These are phyloP conservation scores for Didymella pinodella DNA, from an alignment of 2,329 filamentous ascomycete species.

Conservation along the genomic window DNA sequence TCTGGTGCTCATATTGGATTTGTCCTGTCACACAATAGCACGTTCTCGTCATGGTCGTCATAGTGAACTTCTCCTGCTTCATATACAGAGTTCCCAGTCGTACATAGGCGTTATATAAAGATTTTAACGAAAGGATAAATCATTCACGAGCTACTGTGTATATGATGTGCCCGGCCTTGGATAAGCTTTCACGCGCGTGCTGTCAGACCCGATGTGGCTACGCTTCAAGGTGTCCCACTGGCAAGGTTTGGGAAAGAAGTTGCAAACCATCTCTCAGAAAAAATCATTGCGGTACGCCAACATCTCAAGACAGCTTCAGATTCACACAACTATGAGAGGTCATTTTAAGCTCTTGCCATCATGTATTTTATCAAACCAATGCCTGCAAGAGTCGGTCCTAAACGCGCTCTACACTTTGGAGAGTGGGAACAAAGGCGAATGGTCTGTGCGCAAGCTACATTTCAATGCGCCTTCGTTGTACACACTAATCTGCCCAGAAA, in stretches of 20 bases:
- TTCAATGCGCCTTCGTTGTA: neutral
- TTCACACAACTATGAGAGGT: neutral
- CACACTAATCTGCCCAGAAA: neutral
- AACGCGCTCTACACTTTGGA: neutral
- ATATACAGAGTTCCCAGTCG: too few species aligned
- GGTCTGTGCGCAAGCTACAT: conserved; percentile 10
- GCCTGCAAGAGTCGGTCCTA: neutral
- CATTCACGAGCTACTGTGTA: too few species aligned
- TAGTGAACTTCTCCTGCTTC: too few species aligned
- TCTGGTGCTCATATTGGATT: too few species aligned
- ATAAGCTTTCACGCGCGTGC: too few species aligned
- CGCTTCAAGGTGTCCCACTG: too few species aligned
- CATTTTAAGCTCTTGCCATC: neutral
- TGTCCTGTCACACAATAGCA: too few species aligned
- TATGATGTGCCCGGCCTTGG: too few species aligned
- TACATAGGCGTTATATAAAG: too few species aligned
- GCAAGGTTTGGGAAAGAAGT: neutral
- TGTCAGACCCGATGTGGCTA: too few species aligned
- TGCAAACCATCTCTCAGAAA: neutral
- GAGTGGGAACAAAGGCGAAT: neutral
- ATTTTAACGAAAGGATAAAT: too few species aligned
- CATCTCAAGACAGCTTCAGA: neutral
- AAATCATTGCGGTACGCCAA: neutral
- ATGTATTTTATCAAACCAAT: neutral
- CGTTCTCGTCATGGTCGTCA: too few species aligned